These are phyloP conservation scores for Terfezia boudieri DNA, from an alignment of 495 filamentous ascomycete species.

Conservation along the genomic window DNA sequence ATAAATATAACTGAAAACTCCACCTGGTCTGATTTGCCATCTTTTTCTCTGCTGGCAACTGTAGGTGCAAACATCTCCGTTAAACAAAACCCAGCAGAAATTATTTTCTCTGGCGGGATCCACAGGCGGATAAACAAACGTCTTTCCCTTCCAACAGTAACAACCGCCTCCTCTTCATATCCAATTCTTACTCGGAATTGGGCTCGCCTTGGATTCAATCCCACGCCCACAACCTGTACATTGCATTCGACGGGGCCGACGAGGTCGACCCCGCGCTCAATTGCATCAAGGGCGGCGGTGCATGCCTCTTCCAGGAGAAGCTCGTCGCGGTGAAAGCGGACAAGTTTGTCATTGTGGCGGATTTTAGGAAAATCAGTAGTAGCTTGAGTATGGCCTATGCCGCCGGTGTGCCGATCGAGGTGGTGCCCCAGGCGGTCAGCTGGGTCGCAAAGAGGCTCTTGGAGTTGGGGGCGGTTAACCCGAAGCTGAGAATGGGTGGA, in stretches of 20 bases:
- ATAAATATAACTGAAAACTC: too few species aligned
- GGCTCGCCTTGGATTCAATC: too few species aligned
- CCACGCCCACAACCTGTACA: constrained; percentile 30
- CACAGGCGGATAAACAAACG: too few species aligned
- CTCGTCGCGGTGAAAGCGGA: constrained; percentile 64
- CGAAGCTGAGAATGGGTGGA: constrained; percentile 43
- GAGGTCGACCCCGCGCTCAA: constrained; percentile 91
- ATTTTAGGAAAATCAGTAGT: constrained; percentile 65
- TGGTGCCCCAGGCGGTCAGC: constrained; percentile 57
- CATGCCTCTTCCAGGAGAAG: constrained; percentile 96
- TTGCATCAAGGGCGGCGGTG: constrained; percentile 92
- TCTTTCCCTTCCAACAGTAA: too few species aligned
- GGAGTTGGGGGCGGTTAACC: constrained; percentile 44
- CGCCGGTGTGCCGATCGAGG: constrained; percentile 72
- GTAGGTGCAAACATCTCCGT: too few species aligned
- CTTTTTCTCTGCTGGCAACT: too few species aligned
- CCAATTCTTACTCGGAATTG: too few species aligned
- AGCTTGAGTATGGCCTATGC: constrained; percentile 57
- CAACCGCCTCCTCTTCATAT: too few species aligned
- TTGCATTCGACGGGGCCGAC: constrained; percentile 86
- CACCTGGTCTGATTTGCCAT: too few species aligned
- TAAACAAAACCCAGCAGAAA: too few species aligned
- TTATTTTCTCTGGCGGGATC: too few species aligned
- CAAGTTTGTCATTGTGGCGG: constrained; percentile 85
- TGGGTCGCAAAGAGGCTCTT: constrained; percentile 44